Percentiles rank a stretch among this genome's conserved stretches.
These are phyloP conservation scores for Plectosphaerella plurivora DNA, from an alignment of 2,329 filamentous ascomycete species.

Conservation along the genomic window DNA sequence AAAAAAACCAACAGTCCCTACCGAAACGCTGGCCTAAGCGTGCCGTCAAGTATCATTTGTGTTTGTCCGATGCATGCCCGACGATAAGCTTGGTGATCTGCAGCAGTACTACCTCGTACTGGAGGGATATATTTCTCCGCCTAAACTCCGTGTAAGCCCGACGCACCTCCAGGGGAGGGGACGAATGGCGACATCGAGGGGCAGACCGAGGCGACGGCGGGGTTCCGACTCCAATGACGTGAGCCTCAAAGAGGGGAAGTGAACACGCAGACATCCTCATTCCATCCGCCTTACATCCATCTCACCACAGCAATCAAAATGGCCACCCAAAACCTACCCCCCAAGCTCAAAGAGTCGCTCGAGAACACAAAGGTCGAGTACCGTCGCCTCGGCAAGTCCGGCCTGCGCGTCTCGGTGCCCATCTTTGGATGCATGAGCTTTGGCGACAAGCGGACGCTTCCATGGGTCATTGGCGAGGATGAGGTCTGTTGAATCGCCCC, in stretches of 20 bases:
- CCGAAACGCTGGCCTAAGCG: neutral
- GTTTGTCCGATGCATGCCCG: neutral
- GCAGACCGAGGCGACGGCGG: neutral
- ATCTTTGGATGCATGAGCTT: slow-evolving; percentile 64
- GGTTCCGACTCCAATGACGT: neutral
- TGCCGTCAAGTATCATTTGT: neutral
- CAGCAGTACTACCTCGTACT: neutral
- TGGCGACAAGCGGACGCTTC: slow-evolving; percentile 44
- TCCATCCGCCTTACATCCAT: neutral
- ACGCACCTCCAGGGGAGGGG: neutral
- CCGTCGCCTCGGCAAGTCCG: slow-evolving; percentile 53
- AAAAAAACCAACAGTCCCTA: neutral
- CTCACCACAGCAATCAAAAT: neutral
- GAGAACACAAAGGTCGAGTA: slow-evolving; percentile 39
- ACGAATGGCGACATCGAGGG: neutral
- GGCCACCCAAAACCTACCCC: slow-evolving; percentile 6
- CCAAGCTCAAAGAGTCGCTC: slow-evolving; percentile 17
- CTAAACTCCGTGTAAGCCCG: neutral
- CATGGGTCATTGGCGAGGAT: slow-evolving; percentile 56
- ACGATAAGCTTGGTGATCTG: too few relatives aligned
- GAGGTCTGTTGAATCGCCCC: slow-evolving; percentile 18
- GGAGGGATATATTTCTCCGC: neutral
- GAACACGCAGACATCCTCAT: neutral
- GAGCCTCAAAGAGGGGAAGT: neutral
- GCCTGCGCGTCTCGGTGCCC: slow-evolving; percentile 58